Evolutionary conservation across 2,329 filamentous ascomycete species (phyloP), one percentile per base, ranked within the genome.

Genomic region (Pezicula radicicola): DNA sequence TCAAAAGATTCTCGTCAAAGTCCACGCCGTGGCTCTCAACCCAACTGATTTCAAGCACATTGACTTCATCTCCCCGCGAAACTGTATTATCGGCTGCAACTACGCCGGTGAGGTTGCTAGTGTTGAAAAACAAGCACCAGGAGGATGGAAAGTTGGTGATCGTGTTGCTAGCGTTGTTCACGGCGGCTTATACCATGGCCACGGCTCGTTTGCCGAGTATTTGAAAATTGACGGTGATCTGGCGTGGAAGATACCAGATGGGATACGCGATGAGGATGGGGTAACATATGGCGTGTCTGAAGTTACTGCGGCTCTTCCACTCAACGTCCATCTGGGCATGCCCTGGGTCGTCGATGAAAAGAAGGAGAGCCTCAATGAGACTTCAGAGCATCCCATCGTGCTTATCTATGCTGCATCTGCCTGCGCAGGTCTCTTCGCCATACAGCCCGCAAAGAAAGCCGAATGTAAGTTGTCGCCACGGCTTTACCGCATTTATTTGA

Each of bases 81-180:
- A 48, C 13, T 47, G 50, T 16, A 53, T 55, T 21, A 9, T 49
- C 12, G 57, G 57, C 30, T 57, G 52, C 49, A 58, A 60, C 39
- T 61, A 47, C 48, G 52, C 57, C 18, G 59, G 59, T 10, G 60
- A 71, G 13, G 71, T 80, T 2, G 68, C 72, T 15, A 68, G 71
- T 39, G 66, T 78, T 21, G 76, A 75, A 35, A 63, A 72, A 55
- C 37, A 44, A 27, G 75, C 40, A 75, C 79, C 16, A 70, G 69
- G 18, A 68, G 77, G 75, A 68, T 70, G 74, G 64, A 68, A 71
- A 48, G 79, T 80, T 54, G 77, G 77, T 2, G 76, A 80, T 54
- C 71, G 75, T 44, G 43, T 69, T 67, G 63, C 57, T 4, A 59
- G 56, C 28, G 49, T 68, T 7, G 63, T 59, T 1, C 69, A 73